Conservation (phyloP, 2,329 filamentous ascomycete genomes). For the Knufia fluminis region DNA sequence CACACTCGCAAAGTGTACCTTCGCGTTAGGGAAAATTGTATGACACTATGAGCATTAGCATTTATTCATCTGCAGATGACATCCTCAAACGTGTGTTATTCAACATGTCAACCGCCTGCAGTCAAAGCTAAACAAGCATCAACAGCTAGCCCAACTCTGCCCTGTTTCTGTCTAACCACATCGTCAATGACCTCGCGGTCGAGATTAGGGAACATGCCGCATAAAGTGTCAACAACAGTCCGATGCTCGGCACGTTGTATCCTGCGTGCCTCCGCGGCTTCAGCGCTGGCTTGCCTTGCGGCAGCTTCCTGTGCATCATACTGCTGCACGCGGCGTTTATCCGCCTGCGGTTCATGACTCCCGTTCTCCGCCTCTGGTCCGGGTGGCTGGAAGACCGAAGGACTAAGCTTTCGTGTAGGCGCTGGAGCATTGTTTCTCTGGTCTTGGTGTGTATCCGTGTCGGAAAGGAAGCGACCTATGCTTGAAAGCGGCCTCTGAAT, state of each 20-base stretch:
- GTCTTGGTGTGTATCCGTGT: constrained; percentile 41
- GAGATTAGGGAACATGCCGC: constrained; percentile 93
- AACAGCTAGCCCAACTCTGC: constrained; percentile 77
- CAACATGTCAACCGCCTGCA: constrained; percentile 24
- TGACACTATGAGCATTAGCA: too few relatives aligned
- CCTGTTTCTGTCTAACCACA: constrained; percentile 91
- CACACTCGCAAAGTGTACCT: too few relatives aligned
- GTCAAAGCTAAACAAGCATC: constrained; percentile 72
- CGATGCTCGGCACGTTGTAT: constrained; percentile 77
- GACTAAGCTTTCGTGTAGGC: constrained; percentile 33
- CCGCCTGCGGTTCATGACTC: constrained; percentile 26
- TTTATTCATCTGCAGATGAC: too few relatives aligned
- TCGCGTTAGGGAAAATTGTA: too few relatives aligned
- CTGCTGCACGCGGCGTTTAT: constrained; percentile 35
- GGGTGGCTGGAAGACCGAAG: constrained; percentile 37
- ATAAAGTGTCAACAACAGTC: constrained; percentile 85
- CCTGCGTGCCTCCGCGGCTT: constrained; percentile 75
- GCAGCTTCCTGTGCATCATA: constrained; percentile 73
- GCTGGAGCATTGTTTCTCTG: constrained; percentile 17
- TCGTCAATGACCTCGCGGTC: constrained; percentile 93
- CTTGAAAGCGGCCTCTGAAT: constrained; percentile 86
- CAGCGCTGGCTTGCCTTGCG: constrained; percentile 80
- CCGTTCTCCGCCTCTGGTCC: constrained; percentile 27
- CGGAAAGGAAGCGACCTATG: constrained; percentile 91
- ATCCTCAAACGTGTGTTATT: not conserved